Conservation (phyloP, 2,329 filamentous ascomycete genomes). For the Sporothrix euskadiensis region DNA sequence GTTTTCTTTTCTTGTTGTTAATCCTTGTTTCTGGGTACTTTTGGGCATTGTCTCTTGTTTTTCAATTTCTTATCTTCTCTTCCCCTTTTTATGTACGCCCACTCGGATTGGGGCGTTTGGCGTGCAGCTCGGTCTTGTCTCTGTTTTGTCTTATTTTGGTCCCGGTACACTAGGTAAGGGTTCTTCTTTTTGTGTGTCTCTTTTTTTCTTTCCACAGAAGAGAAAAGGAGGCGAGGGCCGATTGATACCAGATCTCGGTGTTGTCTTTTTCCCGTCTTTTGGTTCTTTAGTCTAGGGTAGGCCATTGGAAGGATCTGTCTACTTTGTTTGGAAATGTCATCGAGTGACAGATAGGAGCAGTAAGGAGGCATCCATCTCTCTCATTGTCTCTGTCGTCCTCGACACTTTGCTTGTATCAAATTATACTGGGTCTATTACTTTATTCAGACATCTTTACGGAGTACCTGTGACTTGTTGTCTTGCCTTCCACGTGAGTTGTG, state of each 20-base stretch:
- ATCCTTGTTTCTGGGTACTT: slow-evolving; percentile 7
- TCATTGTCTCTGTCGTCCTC: background rate
- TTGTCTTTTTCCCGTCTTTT: background rate
- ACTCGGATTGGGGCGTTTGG: slow-evolving; percentile 19
- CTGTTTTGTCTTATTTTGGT: background rate
- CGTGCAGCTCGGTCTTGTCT: background rate
- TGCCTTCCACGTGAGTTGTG: background rate
- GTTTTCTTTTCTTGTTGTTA: background rate
- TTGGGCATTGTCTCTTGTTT: background rate
- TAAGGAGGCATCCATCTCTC: background rate
- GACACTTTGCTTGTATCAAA: background rate
- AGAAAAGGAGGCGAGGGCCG: background rate
- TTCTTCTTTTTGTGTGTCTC: background rate
- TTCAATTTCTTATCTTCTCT: background rate
- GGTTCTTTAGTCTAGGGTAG: background rate
- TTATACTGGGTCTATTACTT: background rate
- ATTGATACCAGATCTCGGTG: slow-evolving; percentile 26
- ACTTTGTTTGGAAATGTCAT: slow-evolving; percentile 1
- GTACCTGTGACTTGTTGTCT: background rate
- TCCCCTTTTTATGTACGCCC: background rate
- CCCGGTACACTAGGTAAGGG: slow-evolving; percentile 9
- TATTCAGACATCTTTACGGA: background rate
- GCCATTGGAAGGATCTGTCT: background rate
- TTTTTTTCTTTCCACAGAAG: background rate
- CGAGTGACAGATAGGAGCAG: background rate